These are phyloP conservation scores for Stephanocyclus meneghinianus DNA, from an alignment of 352 stramenopile genomes.

Conservation along the genomic window DNA sequence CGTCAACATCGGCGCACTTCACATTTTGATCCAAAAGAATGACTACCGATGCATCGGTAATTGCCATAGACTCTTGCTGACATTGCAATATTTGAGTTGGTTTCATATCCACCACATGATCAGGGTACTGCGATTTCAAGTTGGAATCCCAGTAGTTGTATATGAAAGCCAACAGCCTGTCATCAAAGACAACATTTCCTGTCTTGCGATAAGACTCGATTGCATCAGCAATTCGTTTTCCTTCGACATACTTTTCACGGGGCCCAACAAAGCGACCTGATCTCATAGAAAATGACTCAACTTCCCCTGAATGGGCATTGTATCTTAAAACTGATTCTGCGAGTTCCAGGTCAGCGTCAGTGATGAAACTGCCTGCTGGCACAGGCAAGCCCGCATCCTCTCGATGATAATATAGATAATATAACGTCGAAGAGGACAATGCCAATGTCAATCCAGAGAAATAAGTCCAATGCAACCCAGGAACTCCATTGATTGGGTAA, in stretches of 20 bases:
- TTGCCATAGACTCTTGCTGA: constrained; percentile 27
- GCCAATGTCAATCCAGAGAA: constrained; percentile 32
- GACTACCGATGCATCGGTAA: constrained; percentile 30
- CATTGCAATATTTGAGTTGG: constrained; percentile 13
- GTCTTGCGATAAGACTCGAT: constrained; percentile 20
- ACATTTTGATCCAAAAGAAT: constrained; percentile 6
- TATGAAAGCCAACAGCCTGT: constrained; percentile 39
- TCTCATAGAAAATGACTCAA: constrained; percentile 40
- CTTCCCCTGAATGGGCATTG: constrained; percentile 17
- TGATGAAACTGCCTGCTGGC: constrained; percentile 33
- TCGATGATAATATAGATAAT: constrained; percentile 41
- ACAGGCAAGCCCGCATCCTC: constrained; percentile 24
- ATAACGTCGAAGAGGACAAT: constrained; percentile 21
- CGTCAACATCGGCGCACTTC: neutral
- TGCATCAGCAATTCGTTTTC: constrained; percentile 15
- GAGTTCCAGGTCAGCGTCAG: constrained; percentile 18
- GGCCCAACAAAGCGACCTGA: constrained; percentile 28
- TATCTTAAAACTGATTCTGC: constrained; percentile 44
- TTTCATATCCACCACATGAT: constrained; percentile 29
- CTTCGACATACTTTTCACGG: constrained; percentile 24
- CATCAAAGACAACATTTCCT: constrained; percentile 38
- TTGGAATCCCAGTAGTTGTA: constrained; percentile 51
- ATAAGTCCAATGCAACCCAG: constrained; percentile 33
- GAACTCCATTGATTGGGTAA: constrained; percentile 43
- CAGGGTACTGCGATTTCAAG: constrained; percentile 15